Base-by-base conservation (phyloP, 2,329 filamentous ascomycete genomes). In the Aspergillus versicolor region DNA sequence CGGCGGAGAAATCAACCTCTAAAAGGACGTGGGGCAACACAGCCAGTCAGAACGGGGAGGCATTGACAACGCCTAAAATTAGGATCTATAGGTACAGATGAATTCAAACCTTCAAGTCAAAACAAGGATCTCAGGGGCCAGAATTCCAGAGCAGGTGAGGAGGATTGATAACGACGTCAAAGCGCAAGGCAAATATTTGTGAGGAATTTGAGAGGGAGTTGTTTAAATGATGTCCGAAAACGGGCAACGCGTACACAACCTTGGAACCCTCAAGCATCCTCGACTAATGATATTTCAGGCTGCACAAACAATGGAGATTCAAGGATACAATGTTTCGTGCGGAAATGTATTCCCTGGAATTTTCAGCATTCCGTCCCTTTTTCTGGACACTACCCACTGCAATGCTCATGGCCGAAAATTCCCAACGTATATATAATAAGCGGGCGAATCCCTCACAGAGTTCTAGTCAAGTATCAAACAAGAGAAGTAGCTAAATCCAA, bases 1-100 rank as follows among this genome's bases (percentile, higher is more conserved):
- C 50, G 38, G 46, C 50, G 38, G 43, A 55, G 49, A 56, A 38
- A 38, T 52, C 40, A 27, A 54, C 53, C 48, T 27, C 52, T 30
- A 47, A 42, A 46, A 47, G 46, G 47, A 43, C 54, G 60, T 60
- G 60, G 60, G 57, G 57, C 54, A 49, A 17, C 32, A 37, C 38
- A 45, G 38, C 37, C 50, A 52, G 50, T 52, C 38, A 53, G 49
- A 44, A 37, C 37, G 21, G 22, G 42, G 46, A n/a, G 17, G 34
- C 43, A n/a, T 49, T 21, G 17, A 27, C 17, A 21, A 47, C 44
- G n/a, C 11, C 46, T 50, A 49, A 44, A 50, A 45, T 50, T 56
- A 43, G 46, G 38, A 34, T 27, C 48, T 34, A 37, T 43, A 43
- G 42, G 15, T 38, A 40, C 22, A 17, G 9, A 30, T 48, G 12